Evolutionary conservation across 768 basidiomycete species (phyloP).

Genomic region (Termitomyces sp.): DNA sequence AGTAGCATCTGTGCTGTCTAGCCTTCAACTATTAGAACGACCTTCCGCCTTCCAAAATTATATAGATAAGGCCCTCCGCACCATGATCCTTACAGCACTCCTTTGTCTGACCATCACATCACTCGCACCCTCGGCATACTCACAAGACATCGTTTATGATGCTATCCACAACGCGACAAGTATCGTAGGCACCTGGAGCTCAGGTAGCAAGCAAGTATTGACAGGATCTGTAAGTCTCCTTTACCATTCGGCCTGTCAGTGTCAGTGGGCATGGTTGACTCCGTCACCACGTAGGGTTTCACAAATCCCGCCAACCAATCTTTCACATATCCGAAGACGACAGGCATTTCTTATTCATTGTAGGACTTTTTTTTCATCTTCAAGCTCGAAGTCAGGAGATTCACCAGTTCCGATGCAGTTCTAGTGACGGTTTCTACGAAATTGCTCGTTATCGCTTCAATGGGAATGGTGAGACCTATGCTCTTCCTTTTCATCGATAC

Average conservation of each 20-base stretch:
- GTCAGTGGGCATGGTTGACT: constrained; percentile 3
- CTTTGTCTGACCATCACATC: constrained; percentile 33
- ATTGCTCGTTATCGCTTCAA: constrained; percentile 86
- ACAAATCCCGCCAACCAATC: constrained; percentile 77
- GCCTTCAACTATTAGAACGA: not conserved
- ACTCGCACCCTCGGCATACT: constrained; percentile 25
- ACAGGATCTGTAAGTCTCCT: constrained; percentile 73
- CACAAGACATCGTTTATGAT: constrained; percentile 37
- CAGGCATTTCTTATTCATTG: constrained; percentile 90
- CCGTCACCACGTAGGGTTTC: constrained; percentile 51
- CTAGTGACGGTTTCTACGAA: constrained; percentile 76
- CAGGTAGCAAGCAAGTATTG: constrained; percentile 66
- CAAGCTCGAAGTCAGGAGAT: constrained; percentile 1
- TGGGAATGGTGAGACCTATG: constrained; percentile 59
- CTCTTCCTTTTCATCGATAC: not conserved
- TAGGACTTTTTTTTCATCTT: constrained; percentile 32
- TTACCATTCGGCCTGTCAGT: not conserved
- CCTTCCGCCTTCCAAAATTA: not conserved
- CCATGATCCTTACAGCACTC: constrained; percentile 36
- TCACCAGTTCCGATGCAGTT: constrained; percentile 32
- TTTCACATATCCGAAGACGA: constrained; percentile 80
- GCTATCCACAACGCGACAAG: constrained; percentile 57
- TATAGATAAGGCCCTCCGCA: constrained; percentile 13
- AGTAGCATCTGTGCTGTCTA: constrained; percentile 4
- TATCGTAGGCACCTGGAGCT: constrained; percentile 81